Conservation (phyloP, 2,329 filamentous ascomycete species). For the Trichoderma gracile region DNA sequence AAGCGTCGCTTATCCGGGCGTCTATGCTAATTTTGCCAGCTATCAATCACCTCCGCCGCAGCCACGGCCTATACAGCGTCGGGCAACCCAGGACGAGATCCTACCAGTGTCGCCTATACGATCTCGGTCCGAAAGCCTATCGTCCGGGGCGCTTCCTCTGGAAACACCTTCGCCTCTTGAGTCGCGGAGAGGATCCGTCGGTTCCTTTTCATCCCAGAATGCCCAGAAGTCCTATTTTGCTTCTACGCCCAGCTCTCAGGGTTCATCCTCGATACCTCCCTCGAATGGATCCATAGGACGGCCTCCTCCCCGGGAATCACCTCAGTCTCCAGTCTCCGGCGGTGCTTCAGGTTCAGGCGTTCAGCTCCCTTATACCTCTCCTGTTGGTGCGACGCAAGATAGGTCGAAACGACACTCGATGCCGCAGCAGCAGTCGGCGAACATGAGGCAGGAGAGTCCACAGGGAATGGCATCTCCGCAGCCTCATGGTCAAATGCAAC, state of each 20-base stretch:
- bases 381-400: background rate
- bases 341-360: background rate
- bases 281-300: background rate
- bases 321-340: constrained; percentile 12
- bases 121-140: constrained; percentile 27
- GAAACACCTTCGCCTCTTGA: constrained; percentile 28
- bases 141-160: constrained; percentile 24
- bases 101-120: constrained; percentile 27
- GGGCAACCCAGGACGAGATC: constrained; percentile 21
- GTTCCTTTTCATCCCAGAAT: constrained; percentile 12
- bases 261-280: background rate
- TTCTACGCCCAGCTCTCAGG: constrained; percentile 20
- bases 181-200: constrained; percentile 26
- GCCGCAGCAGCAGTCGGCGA: constrained; percentile 14
- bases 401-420: constrained; percentile 20
- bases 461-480: background rate
- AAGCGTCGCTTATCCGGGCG: constrained; percentile 9
- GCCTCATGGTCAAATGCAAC: background rate
- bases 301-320: background rate
- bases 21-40: constrained; percentile 7
- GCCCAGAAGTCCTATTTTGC: constrained; percentile 12
- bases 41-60: constrained; percentile 3
- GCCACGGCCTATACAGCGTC: constrained; percentile 14
- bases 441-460: background rate
- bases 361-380: background rate